Percentiles rank a stretch among this genome's conserved stretches.
phyloP scores from a whole-genome alignment of 2,329 filamentous ascomycete species.

The Cladosporium colombiae region DNA sequence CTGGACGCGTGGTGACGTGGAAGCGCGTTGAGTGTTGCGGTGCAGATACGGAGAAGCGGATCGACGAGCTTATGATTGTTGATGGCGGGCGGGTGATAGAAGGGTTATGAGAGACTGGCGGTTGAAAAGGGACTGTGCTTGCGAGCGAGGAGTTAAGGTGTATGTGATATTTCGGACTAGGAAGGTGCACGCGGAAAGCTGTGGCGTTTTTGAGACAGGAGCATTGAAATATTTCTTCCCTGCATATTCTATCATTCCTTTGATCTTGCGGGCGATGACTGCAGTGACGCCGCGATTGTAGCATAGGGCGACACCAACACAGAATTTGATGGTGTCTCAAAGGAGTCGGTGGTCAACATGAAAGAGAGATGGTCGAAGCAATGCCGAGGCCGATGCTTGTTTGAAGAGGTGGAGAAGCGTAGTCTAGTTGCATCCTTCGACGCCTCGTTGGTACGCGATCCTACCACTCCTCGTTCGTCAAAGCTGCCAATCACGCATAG shows the following conservation, averaged over 20 bases:
- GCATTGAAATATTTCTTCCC: no score
- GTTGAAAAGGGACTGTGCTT: background rate
- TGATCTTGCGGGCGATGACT: no score
- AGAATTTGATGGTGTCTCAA: no score
- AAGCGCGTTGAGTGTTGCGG: conserved; percentile 73
- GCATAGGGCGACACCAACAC: no score
- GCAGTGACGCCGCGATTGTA: no score
- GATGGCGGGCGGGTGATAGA: conserved; percentile 57
- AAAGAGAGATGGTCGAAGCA: background rate
- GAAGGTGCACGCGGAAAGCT: no score
- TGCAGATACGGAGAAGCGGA: conserved; percentile 51
- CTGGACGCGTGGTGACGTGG: conserved; percentile 85
- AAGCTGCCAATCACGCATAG: background rate
- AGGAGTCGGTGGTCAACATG: no score
- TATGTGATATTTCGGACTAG: background rate
- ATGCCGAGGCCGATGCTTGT: background rate
- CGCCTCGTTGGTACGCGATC: background rate
- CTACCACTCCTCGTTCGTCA: background rate
- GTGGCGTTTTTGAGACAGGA: no score
- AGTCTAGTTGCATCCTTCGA: background rate
- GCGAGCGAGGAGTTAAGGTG: conserved; percentile 11
- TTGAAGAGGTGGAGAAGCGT: no score
- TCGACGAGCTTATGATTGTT: conserved; percentile 63
- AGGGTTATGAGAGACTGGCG: background rate
- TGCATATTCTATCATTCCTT: no score